phyloP scores from a whole-genome alignment of 2,329 filamentous ascomycete genomes.

The Penicillium sp. region DNA sequence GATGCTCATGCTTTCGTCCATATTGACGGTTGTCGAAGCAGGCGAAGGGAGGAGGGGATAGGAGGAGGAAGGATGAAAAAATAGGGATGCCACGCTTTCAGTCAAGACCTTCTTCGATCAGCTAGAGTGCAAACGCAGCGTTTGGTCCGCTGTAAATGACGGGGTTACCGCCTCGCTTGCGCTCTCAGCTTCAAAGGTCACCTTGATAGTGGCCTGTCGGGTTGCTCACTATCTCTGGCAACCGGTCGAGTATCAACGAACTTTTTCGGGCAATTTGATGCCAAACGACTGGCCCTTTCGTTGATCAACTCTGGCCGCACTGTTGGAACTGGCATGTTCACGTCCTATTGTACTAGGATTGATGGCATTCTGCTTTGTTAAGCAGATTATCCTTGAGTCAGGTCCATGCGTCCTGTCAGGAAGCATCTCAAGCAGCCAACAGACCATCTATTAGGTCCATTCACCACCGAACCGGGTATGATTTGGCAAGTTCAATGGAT shows the following conservation, averaged over 20 bases:
- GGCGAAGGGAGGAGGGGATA: slow-evolving; percentile 14
- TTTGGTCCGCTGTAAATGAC: not conserved
- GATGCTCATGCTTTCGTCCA: too few species aligned
- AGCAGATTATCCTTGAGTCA: not conserved
- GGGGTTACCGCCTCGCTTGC: not conserved
- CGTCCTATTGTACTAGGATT: not conserved
- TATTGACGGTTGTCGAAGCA: too few species aligned
- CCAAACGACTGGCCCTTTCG: not conserved
- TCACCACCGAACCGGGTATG: not conserved
- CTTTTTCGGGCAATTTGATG: not conserved
- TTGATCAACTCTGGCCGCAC: not conserved
- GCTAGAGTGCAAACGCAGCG: not conserved
- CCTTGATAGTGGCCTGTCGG: not conserved
- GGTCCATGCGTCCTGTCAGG: not conserved
- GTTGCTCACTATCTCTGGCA: not conserved
- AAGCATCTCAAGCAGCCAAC: not conserved
- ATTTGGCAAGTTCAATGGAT: not conserved
- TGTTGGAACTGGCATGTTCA: not conserved
- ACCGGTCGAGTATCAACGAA: not conserved
- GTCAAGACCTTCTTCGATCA: not conserved
- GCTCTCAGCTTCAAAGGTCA: not conserved
- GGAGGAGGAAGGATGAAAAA: slow-evolving; percentile 33
- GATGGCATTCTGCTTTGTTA: not conserved
- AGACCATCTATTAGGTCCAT: not conserved
- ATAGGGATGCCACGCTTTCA: slow-evolving; percentile 22